Evolutionary conservation across 805 yeast species (phyloP).

Genomic region (Kluyveromyces siamensis): DNA sequence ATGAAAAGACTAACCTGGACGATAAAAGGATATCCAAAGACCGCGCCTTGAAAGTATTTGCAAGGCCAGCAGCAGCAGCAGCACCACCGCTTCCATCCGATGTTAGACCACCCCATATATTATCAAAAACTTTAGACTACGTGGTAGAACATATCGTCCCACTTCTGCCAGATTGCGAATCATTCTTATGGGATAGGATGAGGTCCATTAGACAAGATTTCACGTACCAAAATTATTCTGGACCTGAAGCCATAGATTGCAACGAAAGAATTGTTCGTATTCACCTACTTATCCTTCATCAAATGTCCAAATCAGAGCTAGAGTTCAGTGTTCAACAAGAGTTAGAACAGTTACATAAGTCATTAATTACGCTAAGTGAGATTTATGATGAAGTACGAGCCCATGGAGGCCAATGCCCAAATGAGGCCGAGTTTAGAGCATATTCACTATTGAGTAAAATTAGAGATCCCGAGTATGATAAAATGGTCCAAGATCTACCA

Average conservation of each 20-base stretch:
- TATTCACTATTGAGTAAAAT: slow-evolving; percentile 73
- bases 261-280: slow-evolving; percentile 86
- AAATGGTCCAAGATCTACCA: slow-evolving; percentile 66
- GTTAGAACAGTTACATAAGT: slow-evolving; percentile 85
- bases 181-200: slow-evolving; percentile 95
- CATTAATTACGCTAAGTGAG: slow-evolving; percentile 79
- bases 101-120: slow-evolving; percentile 82
- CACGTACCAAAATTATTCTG: slow-evolving; percentile 87
- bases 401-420: slow-evolving; percentile 58
- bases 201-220: slow-evolving; percentile 95
- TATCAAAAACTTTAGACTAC: slow-evolving; percentile 60
- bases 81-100: slow-evolving; percentile 97
- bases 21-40: slow-evolving; percentile 47
- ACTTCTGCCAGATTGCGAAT: slow-evolving; percentile 72
- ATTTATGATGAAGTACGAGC: slow-evolving; percentile 75
- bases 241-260: slow-evolving; percentile 89
- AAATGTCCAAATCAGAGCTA: slow-evolving; percentile 64
- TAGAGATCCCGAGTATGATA: slow-evolving; percentile 77
- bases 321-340: slow-evolving; percentile 94
- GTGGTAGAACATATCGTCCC: slow-evolving; percentile 55
- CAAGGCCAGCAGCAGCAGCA: slow-evolving; percentile 96
- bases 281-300: slow-evolving; percentile 71
- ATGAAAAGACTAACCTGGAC: slow-evolving; percentile 56
- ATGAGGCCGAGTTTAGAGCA: slow-evolving; percentile 90
- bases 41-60: slow-evolving; percentile 81